Conservation (phyloP, 2,329 filamentous ascomycete species). For the Aspergillus sp. region DNA sequence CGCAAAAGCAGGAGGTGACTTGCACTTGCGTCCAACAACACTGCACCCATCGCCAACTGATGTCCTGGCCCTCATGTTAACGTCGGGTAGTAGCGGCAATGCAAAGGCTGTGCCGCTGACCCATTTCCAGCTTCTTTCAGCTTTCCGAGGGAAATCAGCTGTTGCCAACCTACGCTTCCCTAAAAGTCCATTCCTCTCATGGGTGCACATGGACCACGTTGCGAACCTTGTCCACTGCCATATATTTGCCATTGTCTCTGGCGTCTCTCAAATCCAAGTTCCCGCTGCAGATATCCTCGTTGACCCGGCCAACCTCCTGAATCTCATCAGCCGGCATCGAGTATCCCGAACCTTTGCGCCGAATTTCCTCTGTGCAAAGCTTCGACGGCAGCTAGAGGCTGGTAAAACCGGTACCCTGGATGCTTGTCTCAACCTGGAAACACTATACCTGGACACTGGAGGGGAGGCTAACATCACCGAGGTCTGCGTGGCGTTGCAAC, state of each 20-base stretch:
- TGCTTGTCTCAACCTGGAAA: background rate
- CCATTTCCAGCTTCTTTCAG: background rate
- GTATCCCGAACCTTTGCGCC: background rate
- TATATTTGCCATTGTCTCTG: background rate
- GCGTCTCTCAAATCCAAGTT: background rate
- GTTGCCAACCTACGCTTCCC: too few species aligned
- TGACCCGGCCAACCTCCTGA: background rate
- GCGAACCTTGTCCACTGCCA: background rate
- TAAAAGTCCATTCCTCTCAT: background rate
- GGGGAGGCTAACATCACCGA: background rate
- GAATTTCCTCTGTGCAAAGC: background rate
- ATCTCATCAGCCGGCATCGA: background rate
- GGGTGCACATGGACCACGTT: background rate
- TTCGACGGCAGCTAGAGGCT: background rate
- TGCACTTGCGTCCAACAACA: background rate
- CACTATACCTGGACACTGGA: background rate
- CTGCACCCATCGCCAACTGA: background rate
- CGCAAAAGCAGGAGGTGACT: background rate
- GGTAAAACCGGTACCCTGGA: background rate
- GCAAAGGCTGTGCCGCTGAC: background rate
- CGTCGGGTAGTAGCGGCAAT: background rate
- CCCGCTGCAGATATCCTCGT: background rate
- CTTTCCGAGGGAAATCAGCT: background rate
- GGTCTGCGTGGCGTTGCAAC: background rate
- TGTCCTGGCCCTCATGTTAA: background rate